These are phyloP conservation scores for Fagopyrum esculentum DNA, from an alignment of 148 eudicot genomes.

Conservation along the genomic window DNA sequence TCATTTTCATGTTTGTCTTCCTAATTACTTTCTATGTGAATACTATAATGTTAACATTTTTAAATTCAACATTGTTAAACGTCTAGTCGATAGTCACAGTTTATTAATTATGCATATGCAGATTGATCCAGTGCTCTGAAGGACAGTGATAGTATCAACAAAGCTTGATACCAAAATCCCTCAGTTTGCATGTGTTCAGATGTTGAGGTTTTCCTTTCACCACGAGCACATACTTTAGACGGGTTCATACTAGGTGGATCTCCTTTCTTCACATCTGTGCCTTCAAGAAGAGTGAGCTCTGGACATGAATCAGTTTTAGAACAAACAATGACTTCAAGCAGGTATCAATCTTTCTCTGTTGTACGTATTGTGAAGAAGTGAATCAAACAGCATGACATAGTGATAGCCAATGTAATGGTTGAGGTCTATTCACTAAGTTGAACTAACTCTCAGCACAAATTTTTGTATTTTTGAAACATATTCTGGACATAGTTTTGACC, in stretches of 20 bases:
- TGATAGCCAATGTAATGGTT: not conserved
- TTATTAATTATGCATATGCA: not conserved
- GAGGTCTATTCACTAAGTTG: not conserved
- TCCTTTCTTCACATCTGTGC: conserved; percentile 97
- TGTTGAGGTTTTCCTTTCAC: conserved; percentile 97
- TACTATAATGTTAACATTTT: not conserved
- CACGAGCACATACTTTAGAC: conserved; percentile 70
- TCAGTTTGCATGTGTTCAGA: conserved; percentile 95
- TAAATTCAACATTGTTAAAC: not conserved
- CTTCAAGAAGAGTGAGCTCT: conserved; percentile 95
- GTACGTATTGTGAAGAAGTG: no score
- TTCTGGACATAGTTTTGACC: not conserved
- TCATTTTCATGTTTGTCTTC: not conserved
- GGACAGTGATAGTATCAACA: conserved; percentile 92
- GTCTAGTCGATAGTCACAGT: not conserved
- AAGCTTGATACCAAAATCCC: conserved; percentile 96
- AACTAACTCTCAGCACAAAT: not conserved
- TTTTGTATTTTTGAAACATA: not conserved
- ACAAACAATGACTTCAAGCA: conserved; percentile 92
- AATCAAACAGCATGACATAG: no score
- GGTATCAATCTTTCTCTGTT: conserved; percentile 26
- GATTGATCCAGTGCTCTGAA: conserved; percentile 71
- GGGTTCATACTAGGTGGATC: conserved; percentile 90
- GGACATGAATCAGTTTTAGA: conserved; percentile 77
- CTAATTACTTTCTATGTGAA: not conserved